A percentile compares a stretch with the other conserved stretches of the same genome.
These are phyloP conservation scores for Buddleja alternifolia DNA, from an alignment of 257 asterid genomes.

Conservation along the genomic window DNA sequence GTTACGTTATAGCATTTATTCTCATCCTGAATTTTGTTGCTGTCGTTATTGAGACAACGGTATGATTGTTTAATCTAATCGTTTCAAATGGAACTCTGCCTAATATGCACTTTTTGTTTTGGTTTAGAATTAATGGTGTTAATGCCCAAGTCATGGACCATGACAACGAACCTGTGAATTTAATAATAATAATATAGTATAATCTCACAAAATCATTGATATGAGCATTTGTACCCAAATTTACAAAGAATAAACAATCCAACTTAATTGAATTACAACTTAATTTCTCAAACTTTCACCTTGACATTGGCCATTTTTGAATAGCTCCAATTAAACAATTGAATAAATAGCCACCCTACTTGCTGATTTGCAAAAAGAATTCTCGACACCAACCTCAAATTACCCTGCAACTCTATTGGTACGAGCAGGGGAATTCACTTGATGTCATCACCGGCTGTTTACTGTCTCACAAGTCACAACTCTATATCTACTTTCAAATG, in stretches of 20 bases:
- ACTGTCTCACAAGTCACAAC: no score
- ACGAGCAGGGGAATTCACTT: no score
- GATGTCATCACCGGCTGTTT: no score
- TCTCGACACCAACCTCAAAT: no score
- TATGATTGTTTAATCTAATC: conserved; percentile 38
- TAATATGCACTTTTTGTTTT: not conserved
- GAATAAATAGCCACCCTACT: no score
- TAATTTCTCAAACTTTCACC: not conserved
- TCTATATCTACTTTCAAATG: no score
- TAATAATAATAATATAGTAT: not conserved
- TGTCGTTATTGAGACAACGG: conserved; percentile 91
- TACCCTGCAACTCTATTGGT: no score
- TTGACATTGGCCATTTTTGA: no score
- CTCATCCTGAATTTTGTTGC: conserved; percentile 83
- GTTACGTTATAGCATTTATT: conserved; percentile 60
- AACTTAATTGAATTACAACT: not conserved
- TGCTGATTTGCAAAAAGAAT: no score
- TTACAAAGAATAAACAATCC: not conserved
- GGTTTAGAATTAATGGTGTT: not conserved
- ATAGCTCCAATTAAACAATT: no score
- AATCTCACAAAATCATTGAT: not conserved
- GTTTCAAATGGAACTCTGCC: conserved; percentile 16
- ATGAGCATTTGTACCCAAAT: not conserved
- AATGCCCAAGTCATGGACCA: not conserved
- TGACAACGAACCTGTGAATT: not conserved